phyloP scores from a whole-genome alignment of 2,329 filamentous ascomycete genomes.

The Acrocalymma vagum region DNA sequence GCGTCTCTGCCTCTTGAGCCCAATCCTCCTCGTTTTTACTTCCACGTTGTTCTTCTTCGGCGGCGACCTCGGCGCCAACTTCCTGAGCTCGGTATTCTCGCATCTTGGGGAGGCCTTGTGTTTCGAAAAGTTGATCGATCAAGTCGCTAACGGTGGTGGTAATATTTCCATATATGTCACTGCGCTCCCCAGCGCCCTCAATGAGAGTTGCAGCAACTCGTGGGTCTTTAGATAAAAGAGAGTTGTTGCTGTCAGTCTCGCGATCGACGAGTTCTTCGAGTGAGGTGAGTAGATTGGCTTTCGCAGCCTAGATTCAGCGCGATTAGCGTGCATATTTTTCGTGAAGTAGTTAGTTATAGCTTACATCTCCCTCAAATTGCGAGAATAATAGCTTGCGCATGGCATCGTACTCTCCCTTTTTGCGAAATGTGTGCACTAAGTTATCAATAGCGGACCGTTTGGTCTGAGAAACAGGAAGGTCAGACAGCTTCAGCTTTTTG shows the following conservation, averaged over 20 bases:
- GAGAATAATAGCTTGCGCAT: slow-evolving; percentile 81
- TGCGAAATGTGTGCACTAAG: slow-evolving; percentile 83
- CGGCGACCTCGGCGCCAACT: slow-evolving; percentile 74
- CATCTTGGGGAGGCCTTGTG: slow-evolving; percentile 72
- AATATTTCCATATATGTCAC: slow-evolving; percentile 77
- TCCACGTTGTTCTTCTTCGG: slow-evolving; percentile 70
- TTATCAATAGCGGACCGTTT: slow-evolving; percentile 77
- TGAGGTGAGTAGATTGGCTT: slow-evolving; percentile 70
- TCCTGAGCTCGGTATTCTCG: slow-evolving; percentile 73
- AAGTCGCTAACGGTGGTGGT: slow-evolving; percentile 72
- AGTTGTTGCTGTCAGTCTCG: slow-evolving; percentile 79
- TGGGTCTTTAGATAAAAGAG: slow-evolving; percentile 76
- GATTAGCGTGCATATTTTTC: slow-evolving; percentile 3
- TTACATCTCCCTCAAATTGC: slow-evolving; percentile 75
- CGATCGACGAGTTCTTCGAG: slow-evolving; percentile 75
- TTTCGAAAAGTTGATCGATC: slow-evolving; percentile 69
- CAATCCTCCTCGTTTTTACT: slow-evolving; percentile 79
- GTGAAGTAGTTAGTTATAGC: slow-evolving; percentile 26
- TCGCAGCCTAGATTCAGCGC: slow-evolving; percentile 66
- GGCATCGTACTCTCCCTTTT: slow-evolving; percentile 83
- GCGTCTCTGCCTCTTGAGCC: slow-evolving; percentile 69
- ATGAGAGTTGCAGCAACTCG: slow-evolving; percentile 78
- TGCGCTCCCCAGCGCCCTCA: slow-evolving; percentile 79
- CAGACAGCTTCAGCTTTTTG: slow-evolving; percentile 75
- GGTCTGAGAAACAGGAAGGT: slow-evolving; percentile 76